Percentiles rank a stretch among this genome's conserved stretches.
These are phyloP conservation scores for Blastocladiella britannica DNA, from an alignment of 192 early-diverging fungal genomes.

Conservation along the genomic window DNA sequence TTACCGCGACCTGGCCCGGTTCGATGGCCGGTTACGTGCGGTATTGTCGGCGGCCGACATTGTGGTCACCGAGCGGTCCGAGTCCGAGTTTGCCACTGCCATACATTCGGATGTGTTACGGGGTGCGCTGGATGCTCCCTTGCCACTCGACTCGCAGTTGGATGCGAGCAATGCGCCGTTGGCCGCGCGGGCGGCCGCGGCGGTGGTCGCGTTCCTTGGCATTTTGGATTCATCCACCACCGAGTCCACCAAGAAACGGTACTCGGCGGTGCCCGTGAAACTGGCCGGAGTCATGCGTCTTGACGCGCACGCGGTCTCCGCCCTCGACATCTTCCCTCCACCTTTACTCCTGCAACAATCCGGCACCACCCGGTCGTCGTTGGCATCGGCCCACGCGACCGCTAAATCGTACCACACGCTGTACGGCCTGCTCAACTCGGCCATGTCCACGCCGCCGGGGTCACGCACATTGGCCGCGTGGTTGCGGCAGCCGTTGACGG, in stretches of 20 bases:
- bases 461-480: conserved; percentile 66
- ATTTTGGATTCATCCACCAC: neutral
- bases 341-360: conserved; percentile 2
- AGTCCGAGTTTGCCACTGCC: too few species aligned
- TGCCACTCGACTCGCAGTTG: neutral
- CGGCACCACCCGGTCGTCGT: too few species aligned
- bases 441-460: conserved; percentile 76
- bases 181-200: too few species aligned
- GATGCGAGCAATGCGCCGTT: neutral
- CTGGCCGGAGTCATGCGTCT: neutral
- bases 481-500: conserved; percentile 75
- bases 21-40: too few species aligned
- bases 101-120: too few species aligned
- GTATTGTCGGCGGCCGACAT: too few species aligned
- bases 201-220: neutral
- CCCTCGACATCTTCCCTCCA: neutral
- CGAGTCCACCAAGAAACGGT: neutral
- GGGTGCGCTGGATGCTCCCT: neutral
- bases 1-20: too few species aligned
- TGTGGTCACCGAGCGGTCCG: too few species aligned
- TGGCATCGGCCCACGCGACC: too few species aligned
- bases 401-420: conserved; percentile 38
- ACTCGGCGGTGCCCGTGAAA: neutral
- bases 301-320: neutral
- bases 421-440: conserved; percentile 67